phyloP scores from a whole-genome alignment of 352 stramenopile genomes.

The Phytophthora citrophthora region DNA sequence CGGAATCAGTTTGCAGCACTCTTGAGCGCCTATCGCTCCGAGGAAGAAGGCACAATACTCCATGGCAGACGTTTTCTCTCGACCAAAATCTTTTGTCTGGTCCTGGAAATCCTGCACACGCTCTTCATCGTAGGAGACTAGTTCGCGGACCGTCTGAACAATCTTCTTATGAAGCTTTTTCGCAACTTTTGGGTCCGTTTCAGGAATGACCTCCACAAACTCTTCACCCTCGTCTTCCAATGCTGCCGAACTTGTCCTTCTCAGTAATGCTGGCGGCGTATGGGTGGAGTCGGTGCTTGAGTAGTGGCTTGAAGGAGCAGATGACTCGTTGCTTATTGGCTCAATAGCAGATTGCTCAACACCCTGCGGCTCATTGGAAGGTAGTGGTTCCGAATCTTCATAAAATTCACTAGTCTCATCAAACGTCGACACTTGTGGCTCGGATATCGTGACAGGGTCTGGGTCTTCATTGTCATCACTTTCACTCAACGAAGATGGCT shows the following conservation, averaged over 20 bases:
- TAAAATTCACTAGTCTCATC: constrained; percentile 13
- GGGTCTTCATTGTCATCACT: constrained; percentile 16
- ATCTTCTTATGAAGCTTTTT: constrained; percentile 83
- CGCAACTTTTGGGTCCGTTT: constrained; percentile 59
- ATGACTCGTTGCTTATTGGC: constrained; percentile 15
- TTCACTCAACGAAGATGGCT: constrained; percentile 21
- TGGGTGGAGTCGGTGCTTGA: constrained; percentile 19
- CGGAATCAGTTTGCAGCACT: constrained; percentile 75
- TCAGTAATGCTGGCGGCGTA: constrained; percentile 21
- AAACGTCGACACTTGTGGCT: constrained; percentile 10
- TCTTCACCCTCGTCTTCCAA: constrained; percentile 63
- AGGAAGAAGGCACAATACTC: constrained; percentile 83
- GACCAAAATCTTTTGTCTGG: constrained; percentile 80
- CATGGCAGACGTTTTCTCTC: constrained; percentile 67
- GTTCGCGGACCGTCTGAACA: constrained; percentile 64
- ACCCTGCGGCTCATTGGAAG: constrained; percentile 15
- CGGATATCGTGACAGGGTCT: background rate
- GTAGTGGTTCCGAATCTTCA: constrained; percentile 4
- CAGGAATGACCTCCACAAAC: constrained; percentile 55
- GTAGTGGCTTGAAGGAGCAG: constrained; percentile 22
- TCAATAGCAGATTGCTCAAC: constrained; percentile 18
- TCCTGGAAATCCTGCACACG: constrained; percentile 83
- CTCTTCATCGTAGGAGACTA: constrained; percentile 70
- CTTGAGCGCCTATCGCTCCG: constrained; percentile 65
- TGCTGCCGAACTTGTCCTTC: constrained; percentile 29